A percentile compares a stretch with the other conserved stretches of the same genome.
Evolutionary conservation across 1,284 basidiomycete species (phyloP).

Genomic region (Sporisorium scitamineum): DNA sequence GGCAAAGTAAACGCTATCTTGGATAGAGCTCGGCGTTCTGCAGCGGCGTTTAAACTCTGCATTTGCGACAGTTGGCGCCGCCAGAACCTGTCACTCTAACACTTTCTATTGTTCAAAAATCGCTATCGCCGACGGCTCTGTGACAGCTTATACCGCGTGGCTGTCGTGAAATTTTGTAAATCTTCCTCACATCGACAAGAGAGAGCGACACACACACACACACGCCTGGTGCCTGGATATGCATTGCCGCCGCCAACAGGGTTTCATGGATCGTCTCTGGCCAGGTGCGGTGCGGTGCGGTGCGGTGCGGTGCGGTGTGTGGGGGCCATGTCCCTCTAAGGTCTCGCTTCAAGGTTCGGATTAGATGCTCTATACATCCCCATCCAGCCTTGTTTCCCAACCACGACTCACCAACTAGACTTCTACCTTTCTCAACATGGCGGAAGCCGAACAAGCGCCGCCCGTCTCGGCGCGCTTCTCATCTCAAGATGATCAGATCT

Average conservation of each 20-base stretch:
- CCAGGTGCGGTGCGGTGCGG: too few relatives aligned
- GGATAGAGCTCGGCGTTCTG: not conserved
- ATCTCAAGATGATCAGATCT: not conserved
- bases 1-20: not conserved
- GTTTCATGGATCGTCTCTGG: not conserved
- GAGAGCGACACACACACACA: too few relatives aligned
- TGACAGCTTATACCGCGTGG: not conserved
- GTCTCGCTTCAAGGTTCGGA: not conserved
- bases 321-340: too few relatives aligned
- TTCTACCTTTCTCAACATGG: not conserved
- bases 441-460: not conserved
- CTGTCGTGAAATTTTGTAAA: not conserved
- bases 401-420: not conserved
- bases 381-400: not conserved
- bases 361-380: not conserved
- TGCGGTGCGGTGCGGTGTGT: too few relatives aligned
- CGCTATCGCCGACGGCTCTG: not conserved
- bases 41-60: slow-evolving; percentile 1
- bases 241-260: not conserved
- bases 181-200: too few relatives aligned
- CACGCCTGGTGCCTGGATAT: not conserved
- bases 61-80: not conserved
- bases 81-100: not conserved
- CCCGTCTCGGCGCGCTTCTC: not conserved
- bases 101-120: not conserved